Evolutionary conservation across 2,329 filamentous ascomycete species (phyloP).

Genomic region (Cladosporium sp.): DNA sequence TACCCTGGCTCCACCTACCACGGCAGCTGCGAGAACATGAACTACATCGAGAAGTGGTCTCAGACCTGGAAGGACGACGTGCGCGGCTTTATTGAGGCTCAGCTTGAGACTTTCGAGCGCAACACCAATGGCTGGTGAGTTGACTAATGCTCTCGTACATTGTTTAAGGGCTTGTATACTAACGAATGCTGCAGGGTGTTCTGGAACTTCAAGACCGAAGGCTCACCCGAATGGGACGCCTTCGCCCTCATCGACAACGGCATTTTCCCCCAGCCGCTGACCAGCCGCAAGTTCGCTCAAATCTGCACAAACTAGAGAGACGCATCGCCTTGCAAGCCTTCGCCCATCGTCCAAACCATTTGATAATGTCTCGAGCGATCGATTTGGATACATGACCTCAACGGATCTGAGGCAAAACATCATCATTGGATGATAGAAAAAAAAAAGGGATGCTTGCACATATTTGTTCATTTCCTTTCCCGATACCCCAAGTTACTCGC

Average conservation of each 20-base stretch:
- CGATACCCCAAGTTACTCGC: conserved; percentile 6
- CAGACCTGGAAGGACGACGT: conserved; percentile 49
- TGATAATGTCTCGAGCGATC: neutral
- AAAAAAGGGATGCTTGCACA: conserved; percentile 9
- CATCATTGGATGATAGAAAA: neutral
- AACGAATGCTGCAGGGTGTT: conserved; percentile 40
- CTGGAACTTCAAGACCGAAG: conserved; percentile 61
- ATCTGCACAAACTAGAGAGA: conserved; percentile 26
- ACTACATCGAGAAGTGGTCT: conserved; percentile 52
- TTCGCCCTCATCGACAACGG: conserved; percentile 50
- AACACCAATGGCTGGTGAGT: conserved; percentile 53
- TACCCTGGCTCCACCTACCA: conserved; percentile 51
- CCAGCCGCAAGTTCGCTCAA: conserved; percentile 26
- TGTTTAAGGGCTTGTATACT: neutral
- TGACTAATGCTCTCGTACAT: neutral
- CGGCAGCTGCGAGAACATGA: conserved; percentile 58
- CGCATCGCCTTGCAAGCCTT: no score
- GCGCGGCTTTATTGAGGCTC: conserved; percentile 57
- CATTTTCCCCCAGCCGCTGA: conserved; percentile 50
- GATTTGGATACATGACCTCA: neutral
- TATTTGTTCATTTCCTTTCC: conserved; percentile 10
- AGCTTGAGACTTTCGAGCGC: conserved; percentile 55
- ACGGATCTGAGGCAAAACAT: neutral
- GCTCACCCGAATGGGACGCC: conserved; percentile 53
- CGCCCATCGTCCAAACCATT: no score